A percentile compares a stretch with the other conserved stretches of the same genome.
Evolutionary conservation across 129 eudicot species (phyloP).

Genomic region (Sambucus nigra): DNA sequence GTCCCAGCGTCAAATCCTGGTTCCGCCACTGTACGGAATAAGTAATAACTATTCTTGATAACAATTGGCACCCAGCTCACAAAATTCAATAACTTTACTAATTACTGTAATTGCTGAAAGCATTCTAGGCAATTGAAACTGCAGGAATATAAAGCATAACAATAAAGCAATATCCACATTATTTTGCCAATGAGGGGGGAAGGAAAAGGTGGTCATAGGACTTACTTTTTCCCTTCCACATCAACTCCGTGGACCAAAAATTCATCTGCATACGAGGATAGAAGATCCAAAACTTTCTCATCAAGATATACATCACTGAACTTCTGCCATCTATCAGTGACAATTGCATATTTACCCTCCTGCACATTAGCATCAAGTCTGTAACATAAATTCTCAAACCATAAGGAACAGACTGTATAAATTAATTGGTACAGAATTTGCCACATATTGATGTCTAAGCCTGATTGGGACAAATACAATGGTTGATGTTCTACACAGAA

Average conservation of each 20-base stretch:
- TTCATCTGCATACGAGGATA: slow-evolving; percentile 75
- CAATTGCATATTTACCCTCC: slow-evolving; percentile 83
- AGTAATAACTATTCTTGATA: too few relatives aligned
- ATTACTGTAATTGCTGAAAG: neutral
- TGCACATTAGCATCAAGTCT: slow-evolving; percentile 23
- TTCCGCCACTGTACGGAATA: too few relatives aligned
- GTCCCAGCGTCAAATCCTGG: too few relatives aligned
- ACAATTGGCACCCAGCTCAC: too few relatives aligned
- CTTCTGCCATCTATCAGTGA: slow-evolving; percentile 98
- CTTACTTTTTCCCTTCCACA: slow-evolving; percentile 98
- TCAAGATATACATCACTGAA: slow-evolving; percentile 79
- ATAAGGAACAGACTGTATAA: neutral
- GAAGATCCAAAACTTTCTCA: slow-evolving; percentile 47
- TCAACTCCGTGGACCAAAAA: slow-evolving; percentile 98
- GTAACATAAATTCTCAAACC: neutral
- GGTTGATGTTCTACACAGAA: too few relatives aligned
- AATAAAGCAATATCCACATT: neutral
- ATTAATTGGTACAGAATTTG: too few relatives aligned
- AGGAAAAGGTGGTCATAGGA: slow-evolving; percentile 1
- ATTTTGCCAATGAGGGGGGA: neutral
- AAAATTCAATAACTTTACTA: neutral
- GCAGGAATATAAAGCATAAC: neutral
- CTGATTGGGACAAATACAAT: neutral
- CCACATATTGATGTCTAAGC: neutral
- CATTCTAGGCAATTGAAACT: neutral